Evolutionary conservation across 257 asterid species (phyloP), one percentile per base, ranked within the genome.

Genomic region (Scutellaria minor): DNA sequence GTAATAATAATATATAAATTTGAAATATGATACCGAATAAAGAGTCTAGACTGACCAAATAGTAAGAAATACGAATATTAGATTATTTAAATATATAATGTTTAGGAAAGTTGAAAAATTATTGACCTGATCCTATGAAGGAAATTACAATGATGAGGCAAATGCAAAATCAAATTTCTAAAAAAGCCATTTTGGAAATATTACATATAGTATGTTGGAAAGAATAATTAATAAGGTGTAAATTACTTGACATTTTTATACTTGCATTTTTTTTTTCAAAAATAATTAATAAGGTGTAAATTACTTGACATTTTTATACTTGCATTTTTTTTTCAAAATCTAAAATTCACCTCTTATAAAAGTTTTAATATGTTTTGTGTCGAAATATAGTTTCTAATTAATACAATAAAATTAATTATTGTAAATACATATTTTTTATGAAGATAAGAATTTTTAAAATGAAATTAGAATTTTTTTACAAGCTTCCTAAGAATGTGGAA

Each of bases 81-180:
- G n/a, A 50, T 60, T 61, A 5, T 41, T 56, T 35, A 10, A 45
- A 64, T 18, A 35, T 31, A 46, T 44, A 24, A 24, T 27, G 6
- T 46, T 22, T 40, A 14, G 77, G 77, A 56, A 77, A 56, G 73
- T 77, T 72, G 77, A 77, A 77, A 45, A 14, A 22, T 62, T 62
- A 63, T 56, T 18, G 46, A 46, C 65, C 37, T n/a, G 0, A 15
- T 20, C 8, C 35, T 68, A 53, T 40, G 13, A 58, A 48, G 31
- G 69, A 66, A 66, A 56, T 45, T 46, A 35, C 15, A 56, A 66
- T 57, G 63, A 53, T 53, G 57, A 53, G 40, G 12, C 65, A 72
- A 40, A 52, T 12, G 4, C 14, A 20, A 51, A 13, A 31, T 46
- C 41, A 15, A 42, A 3, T 42, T 67, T 24, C 27, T 24, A 24